Percentiles rank a stretch among this genome's conserved stretches.
Conservation (phyloP, 2,329 filamentous ascomycete species). For the Cercospora sp. region DNA sequence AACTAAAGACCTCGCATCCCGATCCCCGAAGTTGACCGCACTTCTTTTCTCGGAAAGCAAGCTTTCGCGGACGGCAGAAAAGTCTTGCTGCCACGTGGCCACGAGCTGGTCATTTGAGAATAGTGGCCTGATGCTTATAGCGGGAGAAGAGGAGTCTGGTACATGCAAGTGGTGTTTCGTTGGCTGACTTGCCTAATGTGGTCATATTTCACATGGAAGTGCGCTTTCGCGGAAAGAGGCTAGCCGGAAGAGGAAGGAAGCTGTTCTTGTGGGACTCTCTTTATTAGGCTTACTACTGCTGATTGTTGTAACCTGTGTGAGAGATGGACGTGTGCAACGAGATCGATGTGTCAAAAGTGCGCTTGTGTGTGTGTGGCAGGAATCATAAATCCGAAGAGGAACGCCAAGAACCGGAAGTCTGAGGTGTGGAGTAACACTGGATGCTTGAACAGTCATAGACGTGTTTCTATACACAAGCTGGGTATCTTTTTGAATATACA, state of each 20-base stretch:
- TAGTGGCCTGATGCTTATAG: background rate
- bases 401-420: background rate
- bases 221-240: background rate
- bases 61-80: too few relatives aligned
- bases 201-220: constrained; percentile 4
- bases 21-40: background rate
- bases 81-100: background rate
- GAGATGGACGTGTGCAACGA: too few relatives aligned
- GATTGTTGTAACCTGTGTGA: too few relatives aligned
- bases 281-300: background rate
- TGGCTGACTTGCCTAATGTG: constrained; percentile 4
- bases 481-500: constrained; percentile 2
- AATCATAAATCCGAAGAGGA: background rate
- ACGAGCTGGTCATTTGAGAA: background rate
- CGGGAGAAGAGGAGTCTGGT: background rate
- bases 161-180: background rate
- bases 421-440: background rate
- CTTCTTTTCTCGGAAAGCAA: background rate
- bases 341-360: background rate
- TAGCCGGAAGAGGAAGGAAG: constrained; percentile 3
- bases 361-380: background rate
- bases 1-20: background rate
- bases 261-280: background rate
- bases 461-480: background rate
- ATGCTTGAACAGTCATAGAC: background rate